These are phyloP conservation scores for Neurospora sp. DNA, from an alignment of 495 filamentous ascomycete species.

Conservation along the genomic window DNA sequence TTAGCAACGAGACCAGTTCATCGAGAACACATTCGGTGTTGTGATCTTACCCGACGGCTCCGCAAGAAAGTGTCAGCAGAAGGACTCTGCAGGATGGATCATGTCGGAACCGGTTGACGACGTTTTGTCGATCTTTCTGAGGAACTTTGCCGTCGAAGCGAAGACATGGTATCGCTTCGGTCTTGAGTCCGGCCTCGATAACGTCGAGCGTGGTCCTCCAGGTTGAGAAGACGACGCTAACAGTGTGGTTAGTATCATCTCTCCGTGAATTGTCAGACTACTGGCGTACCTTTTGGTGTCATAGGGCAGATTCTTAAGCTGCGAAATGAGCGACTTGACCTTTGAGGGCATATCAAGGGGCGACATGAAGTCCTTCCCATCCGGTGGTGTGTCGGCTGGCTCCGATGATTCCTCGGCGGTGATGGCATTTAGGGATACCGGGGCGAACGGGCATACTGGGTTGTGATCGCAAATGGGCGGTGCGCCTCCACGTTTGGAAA, in stretches of 20 bases:
- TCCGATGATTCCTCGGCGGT: neutral
- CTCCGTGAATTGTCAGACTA: neutral
- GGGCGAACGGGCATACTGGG: constrained; percentile 8
- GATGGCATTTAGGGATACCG: constrained; percentile 8
- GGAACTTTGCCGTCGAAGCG: constrained; percentile 37
- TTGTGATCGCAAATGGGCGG: constrained; percentile 16
- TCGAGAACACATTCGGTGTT: neutral
- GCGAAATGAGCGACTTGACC: constrained; percentile 14
- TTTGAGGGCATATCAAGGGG: constrained; percentile 13
- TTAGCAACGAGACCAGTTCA: neutral
- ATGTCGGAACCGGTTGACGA: constrained; percentile 21
- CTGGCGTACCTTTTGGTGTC: constrained; percentile 19
- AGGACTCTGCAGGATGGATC: constrained; percentile 22
- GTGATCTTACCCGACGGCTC: constrained; percentile 27
- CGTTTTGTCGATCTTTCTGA: constrained; percentile 21
- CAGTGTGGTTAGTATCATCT: neutral
- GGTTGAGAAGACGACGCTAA: constrained; percentile 35
- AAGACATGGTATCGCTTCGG: constrained; percentile 17
- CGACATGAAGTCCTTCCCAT: constrained; percentile 5
- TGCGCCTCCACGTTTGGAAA: neutral
- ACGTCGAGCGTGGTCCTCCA: constrained; percentile 37
- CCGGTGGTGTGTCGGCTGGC: neutral
- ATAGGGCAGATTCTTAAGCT: constrained; percentile 5
- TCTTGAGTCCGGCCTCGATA: constrained; percentile 23
- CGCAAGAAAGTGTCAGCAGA: constrained; percentile 31